Base-by-base conservation (phyloP, 2,329 filamentous ascomycete species). In the Rhynchosporium agropyri region DNA sequence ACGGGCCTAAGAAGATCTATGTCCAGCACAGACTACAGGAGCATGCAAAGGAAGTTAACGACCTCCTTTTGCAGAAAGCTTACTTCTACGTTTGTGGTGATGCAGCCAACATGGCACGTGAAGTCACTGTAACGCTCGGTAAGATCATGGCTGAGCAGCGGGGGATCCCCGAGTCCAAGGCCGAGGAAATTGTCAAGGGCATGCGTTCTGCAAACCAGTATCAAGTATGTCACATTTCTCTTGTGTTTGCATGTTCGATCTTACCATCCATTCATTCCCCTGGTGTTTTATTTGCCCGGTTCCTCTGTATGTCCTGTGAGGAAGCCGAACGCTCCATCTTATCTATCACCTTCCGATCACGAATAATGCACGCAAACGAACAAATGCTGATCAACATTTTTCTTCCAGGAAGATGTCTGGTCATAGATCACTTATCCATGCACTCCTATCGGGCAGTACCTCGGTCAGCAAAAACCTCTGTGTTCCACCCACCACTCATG, bases 61-160 rank as follows among this genome's bases (percentile, higher is more conserved):
- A 94, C 68, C 85, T 99, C 0, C 83, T 99, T 9, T 83, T 89
- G 69, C 83, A 92, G 77, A 90, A 93, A 76, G 95, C 92, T 4
- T 97, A 95, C 79, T 93, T 99, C 77, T 99, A 99, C 76, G 94
- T 99, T 63, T 99, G 96, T 73, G 95, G 95, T 79, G 95, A 99
- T 75, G 96, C 96, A 0, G 91, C 95, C 62, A 93, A 97, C 80
- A 97, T 97, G 93, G 93, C 93, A 53, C 88, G 93, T 63, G 93
- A 96, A 76, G 92, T 97, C 73, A 97, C 96, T 76, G 82, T 88
- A 29, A 86, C 92, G n/a, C 82, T 99, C 49, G 89, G 84, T 31
- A 88, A 96, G 75, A 96, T 98, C 73, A 88, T 99, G 70, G 83
- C 92, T 31, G 87, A 93, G 75, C 85, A 96, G 76, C 86, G 95